Evolutionary conservation across 805 yeast species (phyloP).

Genomic region (Schizosaccharomyces lindneri): DNA sequence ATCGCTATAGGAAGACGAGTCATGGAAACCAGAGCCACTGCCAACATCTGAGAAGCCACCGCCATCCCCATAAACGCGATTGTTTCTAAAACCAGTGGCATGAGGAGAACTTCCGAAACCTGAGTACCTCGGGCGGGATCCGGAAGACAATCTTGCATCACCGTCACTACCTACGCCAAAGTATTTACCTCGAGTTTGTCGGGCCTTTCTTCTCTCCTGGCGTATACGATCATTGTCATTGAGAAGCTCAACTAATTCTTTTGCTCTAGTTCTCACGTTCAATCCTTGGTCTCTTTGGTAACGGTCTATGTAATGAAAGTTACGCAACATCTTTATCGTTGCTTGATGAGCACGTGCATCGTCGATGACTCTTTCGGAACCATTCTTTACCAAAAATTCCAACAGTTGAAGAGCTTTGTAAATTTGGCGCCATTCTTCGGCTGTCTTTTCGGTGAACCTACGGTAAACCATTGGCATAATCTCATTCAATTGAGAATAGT

Average conservation of each 20-base stretch:
- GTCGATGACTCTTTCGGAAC: conserved; percentile 84
- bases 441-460: conserved; percentile 85
- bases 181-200: conserved; percentile 59
- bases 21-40: not conserved
- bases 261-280: conserved; percentile 77
- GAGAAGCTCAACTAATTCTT: conserved; percentile 42
- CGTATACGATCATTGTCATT: conserved; percentile 57
- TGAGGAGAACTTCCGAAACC: conserved; percentile 11
- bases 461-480: conserved; percentile 27
- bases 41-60: not conserved
- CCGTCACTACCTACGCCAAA: conserved; percentile 35
- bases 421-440: conserved; percentile 94
- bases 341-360: conserved; percentile 69
- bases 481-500: conserved; percentile 23
- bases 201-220: conserved; percentile 71
- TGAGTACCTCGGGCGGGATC: conserved; percentile 14
- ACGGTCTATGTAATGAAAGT: conserved; percentile 81
- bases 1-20: conserved; percentile 3
- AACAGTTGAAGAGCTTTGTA: conserved; percentile 74
- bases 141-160: conserved; percentile 14
- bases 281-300: conserved; percentile 91
- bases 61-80: conserved; percentile 4
- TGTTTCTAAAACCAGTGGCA: conserved; percentile 5
- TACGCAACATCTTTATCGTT: conserved; percentile 63
- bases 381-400: conserved; percentile 76